Percentiles rank a stretch among this genome's conserved stretches.
Conservation (phyloP, 2,329 filamentous ascomycete genomes). For the Chaetomium strumarium region DNA sequence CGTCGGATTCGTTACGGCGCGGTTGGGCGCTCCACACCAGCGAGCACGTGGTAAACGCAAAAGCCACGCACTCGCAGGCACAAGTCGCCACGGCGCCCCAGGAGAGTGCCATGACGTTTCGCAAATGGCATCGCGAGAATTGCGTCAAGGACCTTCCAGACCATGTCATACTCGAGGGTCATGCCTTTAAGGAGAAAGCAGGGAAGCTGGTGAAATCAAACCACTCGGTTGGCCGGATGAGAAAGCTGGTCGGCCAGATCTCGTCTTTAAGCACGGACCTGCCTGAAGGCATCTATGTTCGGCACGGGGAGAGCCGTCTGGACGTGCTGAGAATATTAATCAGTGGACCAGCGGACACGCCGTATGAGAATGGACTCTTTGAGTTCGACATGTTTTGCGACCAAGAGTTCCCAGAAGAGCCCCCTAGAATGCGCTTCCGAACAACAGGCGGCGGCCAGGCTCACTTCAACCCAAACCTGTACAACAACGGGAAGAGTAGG, state of each 20-base stretch:
- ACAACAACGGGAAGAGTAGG: conserved; percentile 41
- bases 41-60: not conserved
- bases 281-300: conserved; percentile 46
- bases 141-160: conserved; percentile 33
- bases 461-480: conserved; percentile 48
- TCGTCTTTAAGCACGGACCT: conserved; percentile 40
- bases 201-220: conserved; percentile 2
- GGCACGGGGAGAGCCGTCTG: conserved; percentile 38
- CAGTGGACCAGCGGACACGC: conserved; percentile 43
- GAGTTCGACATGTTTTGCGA: conserved; percentile 48
- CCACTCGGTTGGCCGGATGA: conserved; percentile 38
- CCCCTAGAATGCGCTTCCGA: conserved; percentile 39
- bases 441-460: conserved; percentile 38
- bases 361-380: conserved; percentile 49
- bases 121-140: conserved; percentile 18
- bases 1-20: not conserved
- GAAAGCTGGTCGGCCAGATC: conserved; percentile 41
- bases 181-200: conserved; percentile 21
- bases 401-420: conserved; percentile 35
- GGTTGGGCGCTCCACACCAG: not conserved
- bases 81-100: not conserved
- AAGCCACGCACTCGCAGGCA: not conserved
- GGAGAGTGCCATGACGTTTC: conserved; percentile 22
- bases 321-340: conserved; percentile 48
- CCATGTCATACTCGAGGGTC: conserved; percentile 30